Percentiles rank a stretch among this genome's conserved stretches.
These are phyloP conservation scores for Neltuma alba DNA, from an alignment of 306 rosid genomes.

Conservation along the genomic window DNA sequence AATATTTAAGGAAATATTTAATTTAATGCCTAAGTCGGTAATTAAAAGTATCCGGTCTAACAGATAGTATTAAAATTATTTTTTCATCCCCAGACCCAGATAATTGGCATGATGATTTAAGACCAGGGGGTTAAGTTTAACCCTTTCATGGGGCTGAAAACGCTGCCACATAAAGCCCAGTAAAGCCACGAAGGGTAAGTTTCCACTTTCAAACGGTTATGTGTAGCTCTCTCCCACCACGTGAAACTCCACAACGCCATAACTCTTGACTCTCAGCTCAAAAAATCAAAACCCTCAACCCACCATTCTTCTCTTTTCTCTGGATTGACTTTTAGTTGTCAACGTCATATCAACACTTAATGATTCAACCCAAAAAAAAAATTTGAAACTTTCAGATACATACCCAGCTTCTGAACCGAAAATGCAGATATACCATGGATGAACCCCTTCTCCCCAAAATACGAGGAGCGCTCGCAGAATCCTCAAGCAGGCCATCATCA, in stretches of 20 bases:
- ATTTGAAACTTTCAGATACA: background rate
- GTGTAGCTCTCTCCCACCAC: background rate
- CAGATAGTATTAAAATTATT: no score
- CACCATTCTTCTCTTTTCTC: conserved; percentile 28
- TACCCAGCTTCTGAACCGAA: background rate
- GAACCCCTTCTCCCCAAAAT: conserved; percentile 48
- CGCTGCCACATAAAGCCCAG: background rate
- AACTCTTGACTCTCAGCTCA: background rate
- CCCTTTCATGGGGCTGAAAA: background rate
- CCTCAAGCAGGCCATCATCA: conserved; percentile 41
- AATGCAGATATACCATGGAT: conserved; percentile 43
- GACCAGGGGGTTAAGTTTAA: background rate
- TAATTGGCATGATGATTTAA: background rate
- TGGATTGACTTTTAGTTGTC: conserved; percentile 40
- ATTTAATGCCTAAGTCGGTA: background rate
- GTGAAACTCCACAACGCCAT: background rate
- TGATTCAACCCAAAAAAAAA: background rate
- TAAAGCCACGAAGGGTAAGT: background rate
- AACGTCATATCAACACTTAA: background rate
- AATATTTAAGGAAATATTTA: no score
- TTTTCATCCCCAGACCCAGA: no score
- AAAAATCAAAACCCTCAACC: background rate
- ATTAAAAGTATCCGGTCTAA: background rate
- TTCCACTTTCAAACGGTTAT: background rate
- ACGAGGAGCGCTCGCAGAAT: conserved; percentile 8